phyloP scores from a whole-genome alignment of 2,329 filamentous ascomycete genomes.

The Grosmannia serpens region DNA sequence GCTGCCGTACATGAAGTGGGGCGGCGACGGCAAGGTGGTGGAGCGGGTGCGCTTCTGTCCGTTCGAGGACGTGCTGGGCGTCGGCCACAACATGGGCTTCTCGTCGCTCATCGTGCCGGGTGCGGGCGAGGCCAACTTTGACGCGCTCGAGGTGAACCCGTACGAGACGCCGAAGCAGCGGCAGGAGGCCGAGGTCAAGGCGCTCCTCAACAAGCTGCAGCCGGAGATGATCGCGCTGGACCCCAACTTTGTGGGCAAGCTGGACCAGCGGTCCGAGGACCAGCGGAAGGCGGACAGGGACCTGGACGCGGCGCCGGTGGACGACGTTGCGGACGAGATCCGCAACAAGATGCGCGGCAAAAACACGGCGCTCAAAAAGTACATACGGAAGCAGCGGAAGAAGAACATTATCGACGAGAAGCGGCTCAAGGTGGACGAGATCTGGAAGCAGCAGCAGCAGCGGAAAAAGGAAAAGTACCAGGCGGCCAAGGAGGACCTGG shows the following conservation, averaged over 20 bases:
- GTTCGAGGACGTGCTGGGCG: constrained; percentile 76
- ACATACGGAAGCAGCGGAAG: constrained; percentile 80
- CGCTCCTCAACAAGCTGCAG: constrained; percentile 83
- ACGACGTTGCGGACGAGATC: constrained; percentile 47
- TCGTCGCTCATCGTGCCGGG: constrained; percentile 83
- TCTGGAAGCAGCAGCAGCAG: constrained; percentile 62
- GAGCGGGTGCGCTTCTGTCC: constrained; percentile 87
- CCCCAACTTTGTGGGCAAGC: constrained; percentile 79
- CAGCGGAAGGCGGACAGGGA: constrained; percentile 68
- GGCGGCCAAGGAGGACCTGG: constrained; percentile 61
- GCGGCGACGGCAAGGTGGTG: constrained; percentile 69
- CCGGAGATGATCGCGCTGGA: constrained; percentile 96
- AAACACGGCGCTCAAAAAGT: constrained; percentile 79
- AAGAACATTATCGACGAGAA: constrained; percentile 96
- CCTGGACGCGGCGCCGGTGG: constrained; percentile 57
- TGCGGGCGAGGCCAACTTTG: constrained; percentile 93
- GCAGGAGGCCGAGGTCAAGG: constrained; percentile 83
- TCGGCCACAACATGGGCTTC: constrained; percentile 78
- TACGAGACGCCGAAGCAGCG: constrained; percentile 90
- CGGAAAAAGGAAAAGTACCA: constrained; percentile 50
- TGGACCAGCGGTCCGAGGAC: constrained; percentile 71
- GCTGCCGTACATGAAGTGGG: constrained; percentile 88
- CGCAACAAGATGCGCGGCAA: constrained; percentile 65
- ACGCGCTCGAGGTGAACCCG: constrained; percentile 85
- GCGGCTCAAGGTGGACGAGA: constrained; percentile 72